These are phyloP conservation scores for Lactarius deliciosus DNA, from an alignment of 768 basidiomycete genomes.

Conservation along the genomic window DNA sequence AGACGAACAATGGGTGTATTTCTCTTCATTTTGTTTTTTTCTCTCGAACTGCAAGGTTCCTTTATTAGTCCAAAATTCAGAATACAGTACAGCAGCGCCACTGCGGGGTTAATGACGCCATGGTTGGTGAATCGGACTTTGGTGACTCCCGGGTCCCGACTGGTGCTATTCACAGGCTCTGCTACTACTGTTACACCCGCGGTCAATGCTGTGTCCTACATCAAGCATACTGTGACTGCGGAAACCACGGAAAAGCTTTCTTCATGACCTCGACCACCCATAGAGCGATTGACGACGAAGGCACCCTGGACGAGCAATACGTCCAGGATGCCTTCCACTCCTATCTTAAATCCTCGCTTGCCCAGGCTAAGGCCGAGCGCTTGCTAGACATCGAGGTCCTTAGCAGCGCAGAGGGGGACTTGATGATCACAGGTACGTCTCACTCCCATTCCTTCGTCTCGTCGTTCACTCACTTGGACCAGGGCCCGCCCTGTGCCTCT, in stretches of 20 bases:
- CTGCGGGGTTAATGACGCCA: not conserved
- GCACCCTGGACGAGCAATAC: constrained; percentile 57
- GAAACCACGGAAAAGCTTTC: not conserved
- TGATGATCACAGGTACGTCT: constrained; percentile 80
- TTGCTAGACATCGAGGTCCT: constrained; percentile 72
- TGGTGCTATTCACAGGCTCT: too few relatives aligned
- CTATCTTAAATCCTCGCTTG: constrained; percentile 75
- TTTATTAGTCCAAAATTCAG: not conserved
- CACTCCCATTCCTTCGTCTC: not conserved
- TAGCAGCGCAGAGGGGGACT: constrained; percentile 74
- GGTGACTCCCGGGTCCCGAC: not conserved
- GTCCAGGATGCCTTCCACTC: constrained; percentile 80
- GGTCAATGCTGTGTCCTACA: not conserved
- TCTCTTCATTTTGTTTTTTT: not conserved
- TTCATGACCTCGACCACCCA: constrained; percentile 11
- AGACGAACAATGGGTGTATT: constrained; percentile 25
- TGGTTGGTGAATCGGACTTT: not conserved
- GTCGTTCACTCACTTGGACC: constrained; percentile 11
- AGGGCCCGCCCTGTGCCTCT: constrained; percentile 75
- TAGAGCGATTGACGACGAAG: constrained; percentile 32
- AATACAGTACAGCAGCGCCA: not conserved
- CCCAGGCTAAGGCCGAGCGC: constrained; percentile 70
- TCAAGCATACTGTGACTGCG: not conserved
- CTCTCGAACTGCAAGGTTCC: not conserved
- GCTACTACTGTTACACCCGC: not conserved